Evolutionary conservation across 2,329 filamentous ascomycete species (phyloP).

Genomic region (Chrysoporthe austroafricana): DNA sequence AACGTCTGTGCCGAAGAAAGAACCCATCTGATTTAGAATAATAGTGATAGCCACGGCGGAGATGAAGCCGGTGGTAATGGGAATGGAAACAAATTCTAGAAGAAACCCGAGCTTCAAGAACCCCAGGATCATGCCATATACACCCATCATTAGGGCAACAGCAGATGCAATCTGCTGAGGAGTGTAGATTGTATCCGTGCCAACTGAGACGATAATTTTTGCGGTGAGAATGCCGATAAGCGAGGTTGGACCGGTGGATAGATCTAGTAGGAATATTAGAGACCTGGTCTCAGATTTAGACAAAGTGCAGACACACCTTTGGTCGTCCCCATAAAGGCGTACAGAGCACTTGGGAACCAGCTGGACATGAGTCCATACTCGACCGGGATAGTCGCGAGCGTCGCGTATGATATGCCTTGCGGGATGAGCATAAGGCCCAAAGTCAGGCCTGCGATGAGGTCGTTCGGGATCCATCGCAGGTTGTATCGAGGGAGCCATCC

Average conservation of each 20-base stretch:
- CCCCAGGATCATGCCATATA: slow-evolving; percentile 62
- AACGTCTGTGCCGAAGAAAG: slow-evolving; percentile 58
- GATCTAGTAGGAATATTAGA: slow-evolving; percentile 44
- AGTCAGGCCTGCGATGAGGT: slow-evolving; percentile 64
- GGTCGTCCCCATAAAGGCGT: slow-evolving; percentile 64
- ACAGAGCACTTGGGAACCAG: slow-evolving; percentile 61
- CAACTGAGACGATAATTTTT: slow-evolving; percentile 59
- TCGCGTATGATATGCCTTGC: slow-evolving; percentile 64
- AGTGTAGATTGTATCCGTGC: slow-evolving; percentile 49
- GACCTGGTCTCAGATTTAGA: background rate
- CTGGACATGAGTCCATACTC: slow-evolving; percentile 63
- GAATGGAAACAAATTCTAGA: slow-evolving; percentile 67
- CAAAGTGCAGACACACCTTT: slow-evolving; percentile 49
- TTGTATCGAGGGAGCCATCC: slow-evolving; percentile 67
- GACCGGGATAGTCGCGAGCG: slow-evolving; percentile 64
- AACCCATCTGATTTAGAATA: slow-evolving; percentile 65
- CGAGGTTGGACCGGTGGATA: slow-evolving; percentile 67
- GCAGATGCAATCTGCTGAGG: slow-evolving; percentile 62
- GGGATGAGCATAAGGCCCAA: slow-evolving; percentile 65
- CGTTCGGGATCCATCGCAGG: slow-evolving; percentile 63
- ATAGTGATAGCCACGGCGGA: slow-evolving; percentile 69
- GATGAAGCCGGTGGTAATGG: slow-evolving; percentile 68
- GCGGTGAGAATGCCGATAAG: slow-evolving; percentile 66
- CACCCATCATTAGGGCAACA: slow-evolving; percentile 65
- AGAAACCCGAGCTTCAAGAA: slow-evolving; percentile 67